Evolutionary conservation across 441 rosid species (phyloP).

Genomic region (Breynia disticha): DNA sequence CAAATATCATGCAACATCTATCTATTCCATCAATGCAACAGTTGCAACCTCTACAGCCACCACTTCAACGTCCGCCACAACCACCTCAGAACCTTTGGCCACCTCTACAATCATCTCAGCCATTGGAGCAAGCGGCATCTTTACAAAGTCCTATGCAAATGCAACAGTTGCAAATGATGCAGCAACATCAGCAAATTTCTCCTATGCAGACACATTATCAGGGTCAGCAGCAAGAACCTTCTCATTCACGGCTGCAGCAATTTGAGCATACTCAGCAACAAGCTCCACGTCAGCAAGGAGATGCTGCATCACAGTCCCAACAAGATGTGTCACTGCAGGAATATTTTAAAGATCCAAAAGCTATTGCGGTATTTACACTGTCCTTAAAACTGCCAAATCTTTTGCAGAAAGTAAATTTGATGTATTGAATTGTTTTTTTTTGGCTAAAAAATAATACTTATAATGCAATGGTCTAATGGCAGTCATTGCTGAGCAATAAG

Average conservation of each 20-base stretch:
- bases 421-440: too few species aligned
- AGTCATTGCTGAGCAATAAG: slow-evolving; percentile 80
- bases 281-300: slow-evolving; percentile 50
- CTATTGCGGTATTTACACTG: slow-evolving; percentile 55
- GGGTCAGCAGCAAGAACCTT: slow-evolving; percentile 62
- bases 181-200: slow-evolving; percentile 58
- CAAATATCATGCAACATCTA: slow-evolving; percentile 40
- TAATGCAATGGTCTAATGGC: slow-evolving; percentile 18
- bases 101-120: slow-evolving; percentile 47
- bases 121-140: slow-evolving; percentile 52
- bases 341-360: slow-evolving; percentile 86
- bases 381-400: neutral
- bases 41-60: slow-evolving; percentile 67
- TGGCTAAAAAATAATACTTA: too few species aligned
- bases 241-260: slow-evolving; percentile 53
- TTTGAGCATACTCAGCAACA: slow-evolving; percentile 54
- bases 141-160: slow-evolving; percentile 53
- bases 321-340: slow-evolving; percentile 81
- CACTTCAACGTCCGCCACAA: slow-evolving; percentile 70
- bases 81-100: slow-evolving; percentile 81
- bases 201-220: slow-evolving; percentile 49
- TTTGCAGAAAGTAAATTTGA: neutral
- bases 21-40: slow-evolving; percentile 57
- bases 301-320: slow-evolving; percentile 45
- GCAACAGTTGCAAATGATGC: slow-evolving; percentile 61